Percentiles rank a stretch among this genome's conserved stretches.
Conservation (phyloP, 2,329 filamentous ascomycete species). For the Fusarium sp. region DNA sequence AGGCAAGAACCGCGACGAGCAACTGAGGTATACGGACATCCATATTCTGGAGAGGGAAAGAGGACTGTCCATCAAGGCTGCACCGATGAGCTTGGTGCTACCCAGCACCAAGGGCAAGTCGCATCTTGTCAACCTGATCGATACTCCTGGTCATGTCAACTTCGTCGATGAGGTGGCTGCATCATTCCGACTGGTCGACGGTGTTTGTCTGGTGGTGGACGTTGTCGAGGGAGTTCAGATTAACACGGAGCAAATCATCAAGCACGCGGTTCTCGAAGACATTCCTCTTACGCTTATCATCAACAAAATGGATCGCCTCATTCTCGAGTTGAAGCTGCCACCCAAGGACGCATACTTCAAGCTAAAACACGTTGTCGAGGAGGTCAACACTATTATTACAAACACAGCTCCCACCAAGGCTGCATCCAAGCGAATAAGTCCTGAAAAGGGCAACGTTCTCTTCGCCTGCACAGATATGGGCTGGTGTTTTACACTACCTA, state of each 20-base stretch:
- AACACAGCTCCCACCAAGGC: conserved; percentile 85
- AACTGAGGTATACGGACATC: conserved; percentile 94
- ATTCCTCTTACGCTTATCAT: conserved; percentile 90
- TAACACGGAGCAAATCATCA: conserved; percentile 97
- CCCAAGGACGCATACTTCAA: conserved; percentile 99
- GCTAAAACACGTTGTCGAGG: conserved; percentile 97
- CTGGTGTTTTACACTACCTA: conserved; percentile 95
- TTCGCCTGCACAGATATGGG: conserved; percentile 94
- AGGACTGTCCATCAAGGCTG: conserved; percentile 90
- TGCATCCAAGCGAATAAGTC: conserved; percentile 84
- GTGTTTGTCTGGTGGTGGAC: conserved; percentile 92
- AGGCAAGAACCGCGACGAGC: conserved; percentile 86
- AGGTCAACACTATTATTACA: conserved; percentile 96
- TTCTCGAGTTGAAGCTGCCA: conserved; percentile 92
- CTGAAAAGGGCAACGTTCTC: conserved; percentile 97
- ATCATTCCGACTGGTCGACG: conserved; percentile 87
- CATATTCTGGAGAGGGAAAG: conserved; percentile 90
- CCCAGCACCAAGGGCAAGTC: conserved; percentile 93
- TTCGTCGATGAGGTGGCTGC: conserved; percentile 98
- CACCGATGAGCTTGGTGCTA: conserved; percentile 93
- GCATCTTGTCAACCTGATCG: conserved; percentile 92
- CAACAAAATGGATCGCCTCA: conserved; percentile 97
- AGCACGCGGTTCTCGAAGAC: conserved; percentile 90
- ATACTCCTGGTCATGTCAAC: conserved; percentile 97
- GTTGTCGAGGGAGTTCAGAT: conserved; percentile 99